Base-by-base conservation (phyloP, 2,329 filamentous ascomycete species). In the Nigrograna mackinnonii region DNA sequence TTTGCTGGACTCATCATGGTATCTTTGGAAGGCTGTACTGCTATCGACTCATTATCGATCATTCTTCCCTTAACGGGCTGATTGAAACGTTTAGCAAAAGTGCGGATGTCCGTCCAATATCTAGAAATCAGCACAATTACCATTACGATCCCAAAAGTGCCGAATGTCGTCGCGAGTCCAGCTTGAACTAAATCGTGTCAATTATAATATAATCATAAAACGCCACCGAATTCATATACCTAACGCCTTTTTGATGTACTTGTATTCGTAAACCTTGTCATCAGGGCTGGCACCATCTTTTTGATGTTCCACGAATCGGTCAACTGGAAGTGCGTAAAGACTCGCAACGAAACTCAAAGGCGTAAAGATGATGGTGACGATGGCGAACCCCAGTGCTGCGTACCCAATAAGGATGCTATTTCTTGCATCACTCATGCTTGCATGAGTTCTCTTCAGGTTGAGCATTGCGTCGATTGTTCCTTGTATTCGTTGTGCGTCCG, bases 291-390 rank as follows among this genome's bases (percentile, higher is more conserved):
- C n/a, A n/a, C n/a, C n/a, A n/a, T n/a, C n/a, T n/a, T 9, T 28
- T 28, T 28, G 24, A n/a, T 28, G n/a, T 28, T 28, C 9, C 24
- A n/a, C 9, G 24, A 28, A 28, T n/a, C n/a, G 24, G 24, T 28
- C 24, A n/a, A 28, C 24, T 9, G 24, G 34, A 70, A 76, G 6
- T 71, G 76, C 47, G 20, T 47, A 53, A 4, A 53, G 41, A 5
- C 20, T 28, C 11, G 42, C 40, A 6, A 50, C n/a, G 36, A 50
- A 50, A 4, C 43, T 22, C 16, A 53, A 19, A 9, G 50, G 50
- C 2, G 47, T 28, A 30, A 50, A 53, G n/a, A 50, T 24, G 31
- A 53, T 38, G 3, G 50, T 48, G 16, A 50, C 30, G 21, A 53
- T 33, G 13, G 50, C 38, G 30, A 53, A 50, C 19, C 44, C 50